Percentiles rank a stretch among this genome's conserved stretches.
Evolutionary conservation across 352 stramenopile species (phyloP).

Genomic region (Pythium myriotylum): DNA sequence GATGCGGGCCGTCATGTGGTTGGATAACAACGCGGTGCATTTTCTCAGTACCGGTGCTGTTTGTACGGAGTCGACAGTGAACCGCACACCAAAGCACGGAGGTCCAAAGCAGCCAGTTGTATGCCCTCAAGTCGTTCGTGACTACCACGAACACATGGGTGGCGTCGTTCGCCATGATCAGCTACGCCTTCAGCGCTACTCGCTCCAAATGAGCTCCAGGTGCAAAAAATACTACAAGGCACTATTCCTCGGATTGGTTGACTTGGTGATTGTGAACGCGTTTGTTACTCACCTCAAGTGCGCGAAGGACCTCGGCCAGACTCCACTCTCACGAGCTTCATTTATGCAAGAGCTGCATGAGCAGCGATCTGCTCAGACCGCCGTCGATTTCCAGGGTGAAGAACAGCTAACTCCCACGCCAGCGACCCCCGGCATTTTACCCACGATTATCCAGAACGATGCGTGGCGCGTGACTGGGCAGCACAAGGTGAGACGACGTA

Average conservation of each 20-base stretch:
- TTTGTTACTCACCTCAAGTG: not conserved
- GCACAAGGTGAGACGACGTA: not conserved
- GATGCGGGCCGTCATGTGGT: constrained; percentile 27
- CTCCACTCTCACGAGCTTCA: not conserved
- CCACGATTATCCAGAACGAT: constrained; percentile 1
- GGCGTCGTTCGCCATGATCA: constrained; percentile 19
- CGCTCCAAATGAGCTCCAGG: constrained; percentile 13
- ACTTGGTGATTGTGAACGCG: not conserved
- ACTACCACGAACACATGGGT: constrained; percentile 34
- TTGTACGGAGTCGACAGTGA: constrained; percentile 12
- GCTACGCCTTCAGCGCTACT: constrained; percentile 18
- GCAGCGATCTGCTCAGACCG: constrained; percentile 3
- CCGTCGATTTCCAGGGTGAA: not conserved
- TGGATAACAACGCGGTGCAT: constrained; percentile 37
- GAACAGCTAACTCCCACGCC: not conserved
- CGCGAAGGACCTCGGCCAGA: not conserved
- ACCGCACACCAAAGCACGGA: constrained; percentile 23
- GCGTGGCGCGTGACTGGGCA: not conserved
- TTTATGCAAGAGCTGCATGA: constrained; percentile 20
- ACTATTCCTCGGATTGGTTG: not conserved
- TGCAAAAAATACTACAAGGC: too few relatives aligned
- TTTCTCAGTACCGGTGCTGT: constrained; percentile 28
- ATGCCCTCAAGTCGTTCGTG: constrained; percentile 5
- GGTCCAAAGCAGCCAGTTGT: constrained; percentile 12
- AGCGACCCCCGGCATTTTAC: not conserved